A percentile compares a stretch with the other conserved stretches of the same genome.
phyloP scores from a whole-genome alignment of 2,329 filamentous ascomycete genomes.

The Piedraia hortae region DNA sequence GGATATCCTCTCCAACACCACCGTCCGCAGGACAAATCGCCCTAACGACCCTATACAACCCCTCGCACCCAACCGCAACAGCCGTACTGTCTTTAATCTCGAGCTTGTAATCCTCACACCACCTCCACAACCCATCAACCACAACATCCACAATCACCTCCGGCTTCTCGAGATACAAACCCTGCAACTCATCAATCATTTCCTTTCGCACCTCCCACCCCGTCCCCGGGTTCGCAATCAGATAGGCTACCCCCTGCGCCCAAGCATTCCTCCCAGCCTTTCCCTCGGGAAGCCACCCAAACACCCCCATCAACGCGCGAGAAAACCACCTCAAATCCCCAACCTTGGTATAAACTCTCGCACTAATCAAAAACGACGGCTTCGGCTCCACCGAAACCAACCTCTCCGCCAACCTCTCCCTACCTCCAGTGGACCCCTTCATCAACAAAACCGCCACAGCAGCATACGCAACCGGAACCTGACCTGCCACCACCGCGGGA shows the following conservation, averaged over 20 bases:
- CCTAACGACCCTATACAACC: slow-evolving; percentile 32
- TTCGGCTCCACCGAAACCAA: slow-evolving; percentile 47
- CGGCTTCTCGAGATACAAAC: slow-evolving; percentile 34
- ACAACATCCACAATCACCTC: slow-evolving; percentile 33
- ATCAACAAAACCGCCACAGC: slow-evolving; percentile 34
- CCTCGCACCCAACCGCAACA: slow-evolving; percentile 29
- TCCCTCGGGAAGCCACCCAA: slow-evolving; percentile 25
- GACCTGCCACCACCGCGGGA: slow-evolving; percentile 51
- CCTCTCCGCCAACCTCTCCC: slow-evolving; percentile 34
- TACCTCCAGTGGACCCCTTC: slow-evolving; percentile 29
- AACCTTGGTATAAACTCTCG: slow-evolving; percentile 62
- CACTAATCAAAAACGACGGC: slow-evolving; percentile 63
- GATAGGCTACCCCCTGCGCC: slow-evolving; percentile 64
- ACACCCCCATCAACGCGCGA: slow-evolving; percentile 37
- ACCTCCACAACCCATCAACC: slow-evolving; percentile 45
- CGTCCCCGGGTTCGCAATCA: slow-evolving; percentile 35
- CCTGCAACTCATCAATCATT: slow-evolving; percentile 32
- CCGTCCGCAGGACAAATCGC: slow-evolving; percentile 26
- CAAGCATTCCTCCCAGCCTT: slow-evolving; percentile 22
- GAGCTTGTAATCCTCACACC: slow-evolving; percentile 37
- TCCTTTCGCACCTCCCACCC: slow-evolving; percentile 35
- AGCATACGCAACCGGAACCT: slow-evolving; percentile 56
- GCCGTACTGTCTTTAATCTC: slow-evolving; percentile 58
- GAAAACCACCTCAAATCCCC: slow-evolving; percentile 59
- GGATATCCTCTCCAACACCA: not conserved